phyloP scores from a whole-genome alignment of 2,329 filamentous ascomycete genomes.

The Leptographium wingfieldii region DNA sequence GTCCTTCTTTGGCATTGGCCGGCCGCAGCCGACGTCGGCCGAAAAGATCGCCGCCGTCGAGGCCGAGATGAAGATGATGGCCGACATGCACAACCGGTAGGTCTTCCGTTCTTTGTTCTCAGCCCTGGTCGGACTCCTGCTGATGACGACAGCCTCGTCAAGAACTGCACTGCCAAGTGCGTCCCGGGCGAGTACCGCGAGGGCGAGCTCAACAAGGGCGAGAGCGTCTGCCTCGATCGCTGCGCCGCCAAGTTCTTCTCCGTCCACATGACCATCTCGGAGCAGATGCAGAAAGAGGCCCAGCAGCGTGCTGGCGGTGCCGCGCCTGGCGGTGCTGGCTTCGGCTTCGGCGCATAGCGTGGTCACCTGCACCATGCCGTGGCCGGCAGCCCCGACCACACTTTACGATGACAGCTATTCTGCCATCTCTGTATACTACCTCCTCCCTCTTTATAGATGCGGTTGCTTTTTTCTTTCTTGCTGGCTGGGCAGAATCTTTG shows the following conservation, averaged over 20 bases:
- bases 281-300: slow-evolving; percentile 88
- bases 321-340: slow-evolving; percentile 36
- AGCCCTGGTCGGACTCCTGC: background rate
- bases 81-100: slow-evolving; percentile 97
- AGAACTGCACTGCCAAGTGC: slow-evolving; percentile 89
- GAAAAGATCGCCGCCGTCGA: slow-evolving; percentile 97
- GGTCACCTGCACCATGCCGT: background rate
- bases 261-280: slow-evolving; percentile 92
- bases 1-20: slow-evolving; percentile 28
- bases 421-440: background rate
- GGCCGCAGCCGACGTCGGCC: slow-evolving; percentile 78
- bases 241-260: slow-evolving; percentile 98
- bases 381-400: no score
- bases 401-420: background rate
- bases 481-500: background rate
- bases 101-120: slow-evolving; percentile 9
- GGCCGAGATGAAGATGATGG: slow-evolving; percentile 88
- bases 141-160: slow-evolving; percentile 50
- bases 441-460: background rate
- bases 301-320: slow-evolving; percentile 48
- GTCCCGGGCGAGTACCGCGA: slow-evolving; percentile 88
- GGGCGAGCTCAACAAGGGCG: slow-evolving; percentile 95
- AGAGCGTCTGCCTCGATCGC: slow-evolving; percentile 94
- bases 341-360: slow-evolving; percentile 12
- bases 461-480: background rate